These are phyloP conservation scores for Tetraselmis striata DNA, from an alignment of 139 green algal species.

Conservation along the genomic window DNA sequence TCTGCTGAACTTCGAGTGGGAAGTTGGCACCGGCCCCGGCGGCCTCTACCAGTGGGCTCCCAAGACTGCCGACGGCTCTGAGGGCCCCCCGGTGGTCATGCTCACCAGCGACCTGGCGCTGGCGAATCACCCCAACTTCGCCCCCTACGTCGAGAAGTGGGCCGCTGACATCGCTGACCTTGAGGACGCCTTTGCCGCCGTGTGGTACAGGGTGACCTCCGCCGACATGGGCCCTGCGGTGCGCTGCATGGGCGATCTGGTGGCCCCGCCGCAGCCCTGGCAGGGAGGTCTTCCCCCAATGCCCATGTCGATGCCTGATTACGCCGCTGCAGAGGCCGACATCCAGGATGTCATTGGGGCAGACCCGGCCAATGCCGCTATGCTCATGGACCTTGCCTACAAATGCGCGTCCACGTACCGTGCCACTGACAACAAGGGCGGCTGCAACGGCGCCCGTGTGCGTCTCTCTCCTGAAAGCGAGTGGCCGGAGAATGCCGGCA, in stretches of 20 bases:
- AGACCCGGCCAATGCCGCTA: neutral
- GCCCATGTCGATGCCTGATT: slow-evolving; percentile 3
- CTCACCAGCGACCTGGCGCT: slow-evolving; percentile 2
- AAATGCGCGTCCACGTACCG: slow-evolving; percentile 10
- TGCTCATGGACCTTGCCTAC: slow-evolving; percentile 7
- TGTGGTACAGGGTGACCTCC: slow-evolving; percentile 23
- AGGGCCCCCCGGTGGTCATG: slow-evolving; percentile 14
- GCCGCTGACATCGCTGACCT: neutral
- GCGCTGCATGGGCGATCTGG: slow-evolving; percentile 13
- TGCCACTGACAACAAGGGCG: neutral
- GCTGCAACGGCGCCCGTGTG: neutral
- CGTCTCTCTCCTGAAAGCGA: neutral
- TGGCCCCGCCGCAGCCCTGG: slow-evolving; percentile 27
- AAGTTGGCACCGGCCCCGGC: neutral
- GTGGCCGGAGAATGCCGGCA: neutral
- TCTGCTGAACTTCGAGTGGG: neutral
- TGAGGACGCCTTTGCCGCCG: neutral
- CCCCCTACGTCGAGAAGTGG: neutral
- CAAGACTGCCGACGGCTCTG: slow-evolving; percentile 13
- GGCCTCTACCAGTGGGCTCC: neutral
- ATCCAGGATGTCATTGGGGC: neutral
- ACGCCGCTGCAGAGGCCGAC: neutral
- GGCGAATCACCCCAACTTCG: neutral
- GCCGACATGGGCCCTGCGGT: slow-evolving; percentile 16
- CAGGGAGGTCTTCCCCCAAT: slow-evolving; percentile 28